Percentiles rank a stretch among this genome's conserved stretches.
These are phyloP conservation scores for Thelonectria olida DNA, from an alignment of 2,329 filamentous ascomycete genomes.

Conservation along the genomic window DNA sequence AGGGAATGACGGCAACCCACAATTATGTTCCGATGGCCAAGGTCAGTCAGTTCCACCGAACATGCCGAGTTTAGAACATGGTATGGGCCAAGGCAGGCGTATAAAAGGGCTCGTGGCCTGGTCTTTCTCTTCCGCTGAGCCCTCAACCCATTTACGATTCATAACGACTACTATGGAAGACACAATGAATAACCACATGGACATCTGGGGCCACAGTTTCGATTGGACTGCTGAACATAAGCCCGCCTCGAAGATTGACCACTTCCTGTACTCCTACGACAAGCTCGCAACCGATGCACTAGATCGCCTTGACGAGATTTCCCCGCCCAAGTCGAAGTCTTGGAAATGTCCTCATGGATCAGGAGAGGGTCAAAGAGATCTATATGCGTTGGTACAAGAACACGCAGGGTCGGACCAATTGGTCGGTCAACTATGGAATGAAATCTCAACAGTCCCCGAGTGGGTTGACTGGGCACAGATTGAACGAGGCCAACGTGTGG, in stretches of 20 bases:
- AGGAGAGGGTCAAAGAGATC: slow-evolving; percentile 57
- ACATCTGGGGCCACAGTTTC: slow-evolving; percentile 62
- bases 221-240: slow-evolving; percentile 74
- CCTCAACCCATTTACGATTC: neutral
- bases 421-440: slow-evolving; percentile 66
- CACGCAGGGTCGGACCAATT: slow-evolving; percentile 66
- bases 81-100: neutral
- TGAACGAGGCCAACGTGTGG: slow-evolving; percentile 76
- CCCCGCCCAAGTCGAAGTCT: slow-evolving; percentile 41
- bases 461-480: slow-evolving; percentile 86
- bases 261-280: slow-evolving; percentile 74
- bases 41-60: slow-evolving; percentile 16
- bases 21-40: slow-evolving; percentile 24
- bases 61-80: neutral
- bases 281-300: slow-evolving; percentile 72
- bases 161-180: slow-evolving; percentile 18
- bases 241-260: slow-evolving; percentile 65
- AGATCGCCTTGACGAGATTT: slow-evolving; percentile 69
- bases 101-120: slow-evolving; percentile 2
- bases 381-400: slow-evolving; percentile 70
- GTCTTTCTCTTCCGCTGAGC: neutral
- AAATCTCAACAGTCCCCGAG: slow-evolving; percentile 72
- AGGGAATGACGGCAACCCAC: slow-evolving; percentile 6
- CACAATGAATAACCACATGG: slow-evolving; percentile 19
- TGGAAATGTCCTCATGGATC: slow-evolving; percentile 42